These are phyloP conservation scores for Pyrenochaeta sp. DNA, from an alignment of 2,329 filamentous ascomycete species.

Conservation along the genomic window DNA sequence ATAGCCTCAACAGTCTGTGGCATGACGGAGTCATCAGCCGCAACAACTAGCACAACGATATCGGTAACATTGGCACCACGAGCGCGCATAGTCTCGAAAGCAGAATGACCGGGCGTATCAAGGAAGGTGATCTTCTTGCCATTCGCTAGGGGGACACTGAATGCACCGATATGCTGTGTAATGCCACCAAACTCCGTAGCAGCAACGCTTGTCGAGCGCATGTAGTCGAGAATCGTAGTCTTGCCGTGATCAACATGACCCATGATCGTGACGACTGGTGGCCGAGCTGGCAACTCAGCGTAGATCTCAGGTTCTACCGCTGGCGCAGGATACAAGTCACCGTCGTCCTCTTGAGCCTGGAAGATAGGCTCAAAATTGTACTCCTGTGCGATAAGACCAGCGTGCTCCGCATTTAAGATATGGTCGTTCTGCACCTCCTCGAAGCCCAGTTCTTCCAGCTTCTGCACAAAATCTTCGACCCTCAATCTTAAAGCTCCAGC, in stretches of 20 bases:
- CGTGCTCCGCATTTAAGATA: constrained; percentile 89
- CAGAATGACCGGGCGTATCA: constrained; percentile 94
- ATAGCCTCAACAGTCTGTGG: constrained; percentile 96
- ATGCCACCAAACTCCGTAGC: constrained; percentile 95
- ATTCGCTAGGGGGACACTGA: constrained; percentile 82
- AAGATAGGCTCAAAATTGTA: constrained; percentile 90
- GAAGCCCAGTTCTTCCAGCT: constrained; percentile 89
- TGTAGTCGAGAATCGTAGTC: constrained; percentile 91
- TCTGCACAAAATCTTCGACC: constrained; percentile 73
- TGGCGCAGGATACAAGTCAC: constrained; percentile 74
- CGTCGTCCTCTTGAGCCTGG: constrained; percentile 66
- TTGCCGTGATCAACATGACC: constrained; percentile 99
- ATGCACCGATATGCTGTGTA: constrained; percentile 97
- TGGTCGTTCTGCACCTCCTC: constrained; percentile 84
- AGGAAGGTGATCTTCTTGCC: constrained; percentile 95
- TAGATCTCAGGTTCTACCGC: constrained; percentile 65
- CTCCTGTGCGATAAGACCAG: constrained; percentile 87
- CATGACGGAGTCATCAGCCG: constrained; percentile 96
- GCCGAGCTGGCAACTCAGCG: constrained; percentile 73
- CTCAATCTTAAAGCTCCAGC: constrained; percentile 77
- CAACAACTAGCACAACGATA: constrained; percentile 94
- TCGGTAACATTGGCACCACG: constrained; percentile 96
- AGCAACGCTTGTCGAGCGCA: constrained; percentile 91
- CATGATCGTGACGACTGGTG: constrained; percentile 98
- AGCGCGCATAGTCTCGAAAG: constrained; percentile 94